Percentiles rank a stretch among this genome's conserved stretches.
phyloP scores from a whole-genome alignment of 345 rosid genomes.

The Ceriops tagal region DNA sequence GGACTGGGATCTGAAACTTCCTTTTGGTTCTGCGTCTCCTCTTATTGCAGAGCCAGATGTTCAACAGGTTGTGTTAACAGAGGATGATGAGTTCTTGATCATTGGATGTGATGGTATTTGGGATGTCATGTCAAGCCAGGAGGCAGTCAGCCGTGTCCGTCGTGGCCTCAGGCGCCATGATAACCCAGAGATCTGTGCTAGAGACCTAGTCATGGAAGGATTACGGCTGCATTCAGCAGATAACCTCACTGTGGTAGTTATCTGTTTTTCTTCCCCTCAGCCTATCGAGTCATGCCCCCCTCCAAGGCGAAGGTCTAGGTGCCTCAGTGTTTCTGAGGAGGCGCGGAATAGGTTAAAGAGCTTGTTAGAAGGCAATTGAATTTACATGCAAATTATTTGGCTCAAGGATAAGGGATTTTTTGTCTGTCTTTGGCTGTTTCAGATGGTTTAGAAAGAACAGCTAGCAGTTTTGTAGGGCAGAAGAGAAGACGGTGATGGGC shows the following conservation, averaged over 20 bases:
- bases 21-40: slow-evolving; percentile 55
- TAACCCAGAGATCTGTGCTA: slow-evolving; percentile 55
- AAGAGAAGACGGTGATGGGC: background rate
- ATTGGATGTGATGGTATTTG: slow-evolving; percentile 88
- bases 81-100: slow-evolving; percentile 80
- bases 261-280: slow-evolving; percentile 39
- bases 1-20: slow-evolving; percentile 81
- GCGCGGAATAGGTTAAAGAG: slow-evolving; percentile 47
- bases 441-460: slow-evolving; percentile 37
- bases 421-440: slow-evolving; percentile 45
- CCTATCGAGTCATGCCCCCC: slow-evolving; percentile 38
- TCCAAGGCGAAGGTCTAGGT: slow-evolving; percentile 42
- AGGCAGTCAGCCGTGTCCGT: slow-evolving; percentile 69
- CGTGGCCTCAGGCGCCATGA: slow-evolving; percentile 52
- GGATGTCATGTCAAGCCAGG: slow-evolving; percentile 77
- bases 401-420: slow-evolving; percentile 9
- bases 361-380: slow-evolving; percentile 60
- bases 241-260: slow-evolving; percentile 49
- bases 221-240: slow-evolving; percentile 47
- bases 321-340: slow-evolving; percentile 46
- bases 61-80: slow-evolving; percentile 44
- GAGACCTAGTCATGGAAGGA: slow-evolving; percentile 59
- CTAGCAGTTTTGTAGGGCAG: slow-evolving; percentile 47
- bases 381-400: slow-evolving; percentile 19
- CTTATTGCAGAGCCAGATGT: slow-evolving; percentile 83